Evolutionary conservation across 805 yeast species (phyloP).

Genomic region (Metschnikowia baotianmanensis): DNA sequence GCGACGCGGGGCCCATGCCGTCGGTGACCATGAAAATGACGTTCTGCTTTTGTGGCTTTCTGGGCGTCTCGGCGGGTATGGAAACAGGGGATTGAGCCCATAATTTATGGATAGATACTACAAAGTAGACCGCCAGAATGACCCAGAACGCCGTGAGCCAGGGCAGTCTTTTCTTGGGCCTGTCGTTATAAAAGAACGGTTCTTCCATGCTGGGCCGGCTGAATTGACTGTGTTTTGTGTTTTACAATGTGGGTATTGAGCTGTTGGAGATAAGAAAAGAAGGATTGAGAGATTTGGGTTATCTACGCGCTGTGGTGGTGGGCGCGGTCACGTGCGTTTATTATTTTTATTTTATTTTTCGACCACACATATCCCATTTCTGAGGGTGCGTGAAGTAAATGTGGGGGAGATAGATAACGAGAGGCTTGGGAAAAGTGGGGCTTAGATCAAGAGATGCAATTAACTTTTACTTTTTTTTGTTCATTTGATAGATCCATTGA

Average conservation of each 20-base stretch:
- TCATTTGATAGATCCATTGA: too few species aligned
- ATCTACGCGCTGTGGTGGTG: too few species aligned
- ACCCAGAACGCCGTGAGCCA: not conserved
- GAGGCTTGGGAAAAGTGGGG: too few species aligned
- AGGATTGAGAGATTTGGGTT: not conserved
- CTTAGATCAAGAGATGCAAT: too few species aligned
- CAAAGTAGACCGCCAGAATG: not conserved
- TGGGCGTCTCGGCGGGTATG: not conserved
- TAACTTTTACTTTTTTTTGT: too few species aligned
- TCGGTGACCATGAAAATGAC: conserved; percentile 87
- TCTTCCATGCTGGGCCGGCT: conserved; percentile 9
- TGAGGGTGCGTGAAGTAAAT: too few species aligned
- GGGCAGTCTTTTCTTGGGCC: conserved; percentile 4
- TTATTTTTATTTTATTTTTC: not conserved
- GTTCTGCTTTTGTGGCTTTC: conserved; percentile 52
- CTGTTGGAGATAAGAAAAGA: not conserved
- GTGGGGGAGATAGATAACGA: too few species aligned
- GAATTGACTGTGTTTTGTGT: too few species aligned
- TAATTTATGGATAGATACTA: conserved; percentile 1
- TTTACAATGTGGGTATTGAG: too few species aligned
- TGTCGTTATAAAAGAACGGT: conserved; percentile 8
- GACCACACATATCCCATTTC: not conserved
- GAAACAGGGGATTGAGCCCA: not conserved
- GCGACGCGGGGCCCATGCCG: conserved; percentile 93
- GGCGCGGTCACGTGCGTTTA: conserved; percentile 1